These are phyloP conservation scores for Symmetrospora coprosmae DNA, from an alignment of 768 basidiomycete genomes.

Conservation along the genomic window DNA sequence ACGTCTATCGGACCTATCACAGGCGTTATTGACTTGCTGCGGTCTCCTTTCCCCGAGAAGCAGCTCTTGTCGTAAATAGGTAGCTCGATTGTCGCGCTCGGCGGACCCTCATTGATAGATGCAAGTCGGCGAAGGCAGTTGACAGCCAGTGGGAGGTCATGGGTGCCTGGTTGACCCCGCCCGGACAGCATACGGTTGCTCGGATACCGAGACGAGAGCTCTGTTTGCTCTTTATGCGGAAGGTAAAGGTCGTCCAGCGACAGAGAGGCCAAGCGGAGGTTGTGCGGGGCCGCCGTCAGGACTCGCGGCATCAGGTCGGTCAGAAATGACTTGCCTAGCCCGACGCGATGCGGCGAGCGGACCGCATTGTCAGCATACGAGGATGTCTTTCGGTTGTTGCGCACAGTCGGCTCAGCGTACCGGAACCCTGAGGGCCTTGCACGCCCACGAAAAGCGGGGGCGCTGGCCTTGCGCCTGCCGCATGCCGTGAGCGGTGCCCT, in stretches of 20 bases:
- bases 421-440: conserved; percentile 88
- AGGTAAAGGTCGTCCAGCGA: conserved; percentile 57
- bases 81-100: conserved; percentile 43
- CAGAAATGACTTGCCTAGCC: conserved; percentile 67
- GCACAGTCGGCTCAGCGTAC: conserved; percentile 26
- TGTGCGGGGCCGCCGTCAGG: conserved; percentile 34
- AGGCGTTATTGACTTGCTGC: conserved; percentile 43
- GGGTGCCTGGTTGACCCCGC: conserved; percentile 85
- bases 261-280: conserved; percentile 33
- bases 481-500: not conserved
- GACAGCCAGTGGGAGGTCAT: conserved; percentile 59
- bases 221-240: conserved; percentile 49
- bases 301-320: conserved; percentile 46
- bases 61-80: conserved; percentile 82
- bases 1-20: conserved; percentile 54
- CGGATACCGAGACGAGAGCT: conserved; percentile 47
- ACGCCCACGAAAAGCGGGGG: conserved; percentile 66
- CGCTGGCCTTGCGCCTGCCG: not conserved
- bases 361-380: not conserved
- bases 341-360: not conserved
- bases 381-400: no score
- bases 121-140: conserved; percentile 46
- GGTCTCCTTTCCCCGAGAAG: conserved; percentile 68
- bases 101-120: conserved; percentile 32
- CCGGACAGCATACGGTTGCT: conserved; percentile 58